Evolutionary conservation across 805 yeast genomes (phyloP), one percentile per base, ranked within the genome.

Genomic region (Saccharomycopsis olivae): DNA sequence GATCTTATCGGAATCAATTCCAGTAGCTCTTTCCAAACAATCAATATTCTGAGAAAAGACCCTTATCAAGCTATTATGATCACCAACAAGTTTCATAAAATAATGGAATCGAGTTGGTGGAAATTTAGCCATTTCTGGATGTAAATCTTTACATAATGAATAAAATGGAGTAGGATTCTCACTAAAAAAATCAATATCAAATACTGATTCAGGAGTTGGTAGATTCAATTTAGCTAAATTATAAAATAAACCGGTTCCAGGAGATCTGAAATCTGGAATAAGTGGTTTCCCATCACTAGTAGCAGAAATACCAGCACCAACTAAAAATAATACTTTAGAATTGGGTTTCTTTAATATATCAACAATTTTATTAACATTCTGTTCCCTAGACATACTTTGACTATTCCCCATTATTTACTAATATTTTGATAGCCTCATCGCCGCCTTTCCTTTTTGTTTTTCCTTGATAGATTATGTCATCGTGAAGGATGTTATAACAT

Each of bases 251-350:
- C 94, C 94, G 1, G 97, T 89, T 32, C 75, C 71, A 1, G 96
- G 96, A 15, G 94, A 77, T 49, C 97, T 66, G 57, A 89, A 89
- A 57, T 89, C 98, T 0, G 97, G 98, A 39, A 49, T 47, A 30
- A 47, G 36, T 14, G 50, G 50, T 36, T 48, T 40, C 8, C 48
- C 50, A 36, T 48, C 98, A 35, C 94, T 87, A 2, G 83, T 66
- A 0, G 97, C 89, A 2, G 96, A 85, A 29, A 87, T 77, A 1
- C 98, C 98, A 0, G 98, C 98, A 1, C 98, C 98, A 6, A 78
- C 78, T 61, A 81, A 71, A 51, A 82, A 76, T 0, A 78, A 71
- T 4, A 79, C 69, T 47, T 71, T 69, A 1, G 55, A 44, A 2
- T 36, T 36, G 1, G 57, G 56, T 23, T 54, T 41, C 17, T 24